These are phyloP conservation scores for Fusarium nisikadoi DNA, from an alignment of 2,329 filamentous ascomycete species.

Conservation along the genomic window DNA sequence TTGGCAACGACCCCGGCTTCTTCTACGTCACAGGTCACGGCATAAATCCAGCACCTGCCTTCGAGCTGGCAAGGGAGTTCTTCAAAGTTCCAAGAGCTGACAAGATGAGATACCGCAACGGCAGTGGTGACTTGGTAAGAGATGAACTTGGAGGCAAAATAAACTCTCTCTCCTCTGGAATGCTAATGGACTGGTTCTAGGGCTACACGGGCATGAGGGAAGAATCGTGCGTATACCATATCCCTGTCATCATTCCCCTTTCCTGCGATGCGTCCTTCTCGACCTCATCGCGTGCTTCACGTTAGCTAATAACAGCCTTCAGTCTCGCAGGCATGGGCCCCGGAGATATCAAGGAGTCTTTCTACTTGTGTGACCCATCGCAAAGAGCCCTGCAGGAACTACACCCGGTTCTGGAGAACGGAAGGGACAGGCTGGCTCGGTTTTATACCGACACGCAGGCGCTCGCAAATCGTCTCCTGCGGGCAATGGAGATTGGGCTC, in stretches of 20 bases:
- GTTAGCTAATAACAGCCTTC: neutral
- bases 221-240: neutral
- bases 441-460: neutral
- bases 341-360: neutral
- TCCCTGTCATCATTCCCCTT: neutral
- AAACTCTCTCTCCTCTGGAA: neutral
- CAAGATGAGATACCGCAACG: neutral
- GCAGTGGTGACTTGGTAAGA: neutral
- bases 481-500: neutral
- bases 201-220: neutral
- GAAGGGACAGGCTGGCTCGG: neutral
- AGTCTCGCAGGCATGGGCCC: neutral
- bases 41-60: neutral
- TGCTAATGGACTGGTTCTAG: neutral
- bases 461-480: neutral
- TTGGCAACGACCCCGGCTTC: neutral
- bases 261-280: fast-evolving
- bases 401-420: neutral
- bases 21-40: neutral
- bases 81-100: neutral
- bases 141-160: fast-evolving
- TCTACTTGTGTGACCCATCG: neutral
- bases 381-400: neutral
- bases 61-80: neutral
- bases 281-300: neutral